Base-by-base conservation (phyloP, 2,329 filamentous ascomycete genomes). In the Fusarium staphyleae region DNA sequence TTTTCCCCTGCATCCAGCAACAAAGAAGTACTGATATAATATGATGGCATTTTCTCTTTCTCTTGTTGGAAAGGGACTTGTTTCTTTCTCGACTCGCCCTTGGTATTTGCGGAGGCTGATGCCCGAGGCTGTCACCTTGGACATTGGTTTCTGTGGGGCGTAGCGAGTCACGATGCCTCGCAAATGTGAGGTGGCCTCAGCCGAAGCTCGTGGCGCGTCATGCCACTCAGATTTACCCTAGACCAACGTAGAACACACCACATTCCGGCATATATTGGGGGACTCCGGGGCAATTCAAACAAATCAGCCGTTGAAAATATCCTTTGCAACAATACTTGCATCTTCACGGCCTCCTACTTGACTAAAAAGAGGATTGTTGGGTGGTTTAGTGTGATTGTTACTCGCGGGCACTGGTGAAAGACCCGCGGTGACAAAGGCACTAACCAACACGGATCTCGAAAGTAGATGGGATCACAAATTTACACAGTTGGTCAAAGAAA, bases 71-170 rank as follows among this genome's bases (percentile, higher is more conserved):
- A 32, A 48, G 30, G 24, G 33, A 30, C 24, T 36, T n/a, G 12
- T 29, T 14, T 4, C 15, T 32, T 10, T 19, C 19, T 39, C 28
- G 22, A 30, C 33, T 33, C 19, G 32, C 13, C 24, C 18, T 36
- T 16, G 11, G 16, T 42, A 18, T 30, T 51, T 15, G 30, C 40
- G 28, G 35, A 57, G 30, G 15, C 13, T 37, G 32, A 29, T 41
- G 48, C 18, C 53, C 52, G 57, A 59, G 42, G 57, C 59, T 56
- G 53, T 60, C 58, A 56, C 55, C n/a, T 62, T 56, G 46, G 41
- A 62, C 40, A 39, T 15, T 8, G 8, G 22, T 12, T 52, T 59
- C 39, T 48, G 58, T 62, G 58, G 59, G 58, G 58, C 47, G 5
- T 12, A 26, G 4, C 24, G 13, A 47, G 45, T 48, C 46, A 49